Evolutionary conservation across 306 rosid genomes (phyloP).

Genomic region (Cicer chorassanicum): DNA sequence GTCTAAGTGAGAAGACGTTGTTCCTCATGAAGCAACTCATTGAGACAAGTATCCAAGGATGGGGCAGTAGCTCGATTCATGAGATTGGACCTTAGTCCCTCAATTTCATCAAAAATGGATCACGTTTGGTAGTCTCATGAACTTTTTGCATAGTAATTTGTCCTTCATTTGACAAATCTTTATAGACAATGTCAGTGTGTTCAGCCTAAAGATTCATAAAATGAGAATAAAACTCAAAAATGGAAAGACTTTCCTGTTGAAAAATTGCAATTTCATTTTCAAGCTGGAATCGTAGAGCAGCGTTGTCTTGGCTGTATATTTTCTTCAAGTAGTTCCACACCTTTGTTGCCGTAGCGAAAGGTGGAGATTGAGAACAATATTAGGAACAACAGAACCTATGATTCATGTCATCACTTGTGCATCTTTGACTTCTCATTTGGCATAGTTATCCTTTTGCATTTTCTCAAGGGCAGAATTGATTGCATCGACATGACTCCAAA

Average conservation of each 20-base stretch:
- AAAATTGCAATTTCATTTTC: background rate
- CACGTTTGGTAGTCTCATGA: background rate
- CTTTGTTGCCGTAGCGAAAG: no score
- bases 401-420: no score
- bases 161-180: background rate
- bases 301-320: no score
- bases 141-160: background rate
- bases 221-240: background rate
- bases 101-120: background rate
- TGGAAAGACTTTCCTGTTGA: background rate
- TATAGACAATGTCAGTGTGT: background rate
- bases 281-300: background rate
- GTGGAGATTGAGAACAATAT: no score
- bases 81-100: background rate
- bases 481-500: no score
- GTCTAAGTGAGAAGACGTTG: background rate
- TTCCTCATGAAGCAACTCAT: background rate
- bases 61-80: background rate
- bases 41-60: no score
- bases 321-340: no score
- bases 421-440: no score
- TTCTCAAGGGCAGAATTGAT: no score
- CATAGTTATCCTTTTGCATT: no score
- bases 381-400: no score
- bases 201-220: constrained; percentile 22